Evolutionary conservation across 176 grass and related monocot genomes (phyloP).

Genomic region (Rhipidocladum racemiflorum): DNA sequence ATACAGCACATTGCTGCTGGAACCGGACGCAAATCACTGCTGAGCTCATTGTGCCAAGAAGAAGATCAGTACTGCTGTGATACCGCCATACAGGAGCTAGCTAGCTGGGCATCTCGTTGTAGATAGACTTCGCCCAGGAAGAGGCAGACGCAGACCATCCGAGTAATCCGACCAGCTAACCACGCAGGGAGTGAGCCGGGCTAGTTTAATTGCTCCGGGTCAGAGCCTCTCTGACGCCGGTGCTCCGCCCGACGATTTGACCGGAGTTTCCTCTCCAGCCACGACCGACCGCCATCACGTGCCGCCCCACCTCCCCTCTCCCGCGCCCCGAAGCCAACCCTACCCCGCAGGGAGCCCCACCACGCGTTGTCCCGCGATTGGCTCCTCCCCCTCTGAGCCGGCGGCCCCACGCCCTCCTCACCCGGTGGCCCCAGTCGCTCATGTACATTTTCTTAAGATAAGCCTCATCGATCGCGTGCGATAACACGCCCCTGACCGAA

Average conservation of each 20-base stretch:
- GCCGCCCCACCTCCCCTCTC: slow-evolving; percentile 37
- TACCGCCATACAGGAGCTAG: not conserved
- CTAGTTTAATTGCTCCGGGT: slow-evolving; percentile 16
- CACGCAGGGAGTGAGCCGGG: not conserved
- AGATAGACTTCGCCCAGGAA: not conserved
- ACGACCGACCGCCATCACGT: slow-evolving; percentile 51
- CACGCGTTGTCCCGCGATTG: slow-evolving; percentile 8
- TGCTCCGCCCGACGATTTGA: slow-evolving; percentile 61
- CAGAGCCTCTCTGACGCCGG: not conserved
- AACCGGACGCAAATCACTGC: not conserved
- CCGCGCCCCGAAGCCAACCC: slow-evolving; percentile 4
- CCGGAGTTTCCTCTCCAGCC: not conserved
- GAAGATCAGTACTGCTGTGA: not conserved
- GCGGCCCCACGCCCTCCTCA: not conserved
- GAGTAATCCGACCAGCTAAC: not conserved
- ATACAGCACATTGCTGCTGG: too few relatives aligned
- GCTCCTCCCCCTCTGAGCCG: not conserved
- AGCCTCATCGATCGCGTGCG: not conserved
- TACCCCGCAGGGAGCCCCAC: not conserved
- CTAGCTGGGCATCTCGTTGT: not conserved
- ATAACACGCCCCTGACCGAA: not conserved
- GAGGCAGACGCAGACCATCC: not conserved
- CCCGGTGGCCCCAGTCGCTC: not conserved
- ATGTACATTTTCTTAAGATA: not conserved
- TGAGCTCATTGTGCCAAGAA: not conserved